Base-by-base conservation (phyloP, 1,139 yeast genomes). In the Candida sp. region DNA sequence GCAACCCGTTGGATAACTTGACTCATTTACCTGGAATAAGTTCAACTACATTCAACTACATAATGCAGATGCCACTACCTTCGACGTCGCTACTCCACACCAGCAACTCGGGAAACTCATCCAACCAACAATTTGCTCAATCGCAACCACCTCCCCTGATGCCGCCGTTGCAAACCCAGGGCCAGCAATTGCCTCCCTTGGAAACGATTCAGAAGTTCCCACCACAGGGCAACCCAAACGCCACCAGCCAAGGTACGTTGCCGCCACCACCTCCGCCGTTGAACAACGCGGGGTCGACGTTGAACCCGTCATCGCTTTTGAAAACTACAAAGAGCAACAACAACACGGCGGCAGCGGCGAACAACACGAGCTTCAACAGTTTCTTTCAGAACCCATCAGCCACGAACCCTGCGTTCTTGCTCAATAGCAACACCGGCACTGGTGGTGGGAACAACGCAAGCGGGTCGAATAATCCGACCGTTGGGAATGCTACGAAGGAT, bases 101-200 rank as follows among this genome's bases (percentile, higher is more conserved):
- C 9, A 34, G 5, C 3, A 26, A 40, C 8, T 23, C 33, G 2
- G 25, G 31, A 17, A 26, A 12, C 12, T 7, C 34, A 5, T 22
- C 27, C 12, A 23, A 44, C n/a, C 47, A 42, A 42, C 46, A 42
- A 33, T 33, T 33, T n/a, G 12, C 25, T 8, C 46, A 42, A 25
- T n/a, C 8, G 3, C 39, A 27, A 37, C 46, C 37, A 11, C 43
- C 28, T 32, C 47, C 49, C n/a, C 61, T 53, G 42, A 38, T 62
- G 44, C 65, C 62, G 58, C 70, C 58, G 53, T 62, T 65, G 28
- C 75, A 69, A 46, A 69, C 65, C 49, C 75, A 69, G 46, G 62
- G 57, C 47, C 72, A 68, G 45, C 76, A 70, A 54, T 57, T 73
- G 22, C 78, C 78, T 2, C 69, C 77, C 2, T 70, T 73, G 56